A percentile compares a stretch with the other conserved stretches of the same genome.
Evolutionary conservation across 306 rosid genomes (phyloP).

Genomic region (Citrullus amarus): DNA sequence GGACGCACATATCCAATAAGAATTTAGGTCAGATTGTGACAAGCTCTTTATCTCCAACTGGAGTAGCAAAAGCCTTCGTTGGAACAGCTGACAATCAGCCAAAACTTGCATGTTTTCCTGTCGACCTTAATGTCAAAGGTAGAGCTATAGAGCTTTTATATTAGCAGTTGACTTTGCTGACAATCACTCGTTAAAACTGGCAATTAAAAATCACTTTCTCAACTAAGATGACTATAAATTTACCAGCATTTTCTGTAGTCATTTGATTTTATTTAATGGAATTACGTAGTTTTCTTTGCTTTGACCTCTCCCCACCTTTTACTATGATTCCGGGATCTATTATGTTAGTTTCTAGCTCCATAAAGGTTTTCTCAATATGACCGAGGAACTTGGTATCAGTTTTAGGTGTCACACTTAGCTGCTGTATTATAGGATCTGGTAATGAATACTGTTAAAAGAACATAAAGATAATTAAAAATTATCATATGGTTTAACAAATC

Average conservation of each 20-base stretch:
- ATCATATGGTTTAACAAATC: not conserved
- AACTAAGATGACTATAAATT: not conserved
- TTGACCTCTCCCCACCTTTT: not conserved
- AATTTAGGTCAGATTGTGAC: conserved; percentile 67
- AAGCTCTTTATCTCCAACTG: conserved; percentile 70
- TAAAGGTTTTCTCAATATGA: not conserved
- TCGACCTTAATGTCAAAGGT: conserved; percentile 88
- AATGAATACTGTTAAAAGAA: not conserved
- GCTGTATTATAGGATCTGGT: not conserved
- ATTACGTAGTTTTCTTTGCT: not conserved
- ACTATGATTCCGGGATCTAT: not conserved
- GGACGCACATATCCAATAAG: conserved; percentile 50
- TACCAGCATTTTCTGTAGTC: not conserved
- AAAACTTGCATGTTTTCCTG: conserved; percentile 42
- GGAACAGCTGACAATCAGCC: conserved; percentile 54
- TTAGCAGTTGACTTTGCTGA: not conserved
- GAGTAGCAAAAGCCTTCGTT: conserved; percentile 33
- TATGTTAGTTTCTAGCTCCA: not conserved
- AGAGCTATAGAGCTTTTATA: conserved; percentile 9
- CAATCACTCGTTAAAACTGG: not conserved
- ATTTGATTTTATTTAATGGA: not conserved
- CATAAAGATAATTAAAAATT: not conserved
- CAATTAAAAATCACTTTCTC: not conserved
- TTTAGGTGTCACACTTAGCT: not conserved
- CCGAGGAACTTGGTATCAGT: not conserved